Conservation (phyloP, 2,329 filamentous ascomycete species). For the Colletotrichum chrysophilum region DNA sequence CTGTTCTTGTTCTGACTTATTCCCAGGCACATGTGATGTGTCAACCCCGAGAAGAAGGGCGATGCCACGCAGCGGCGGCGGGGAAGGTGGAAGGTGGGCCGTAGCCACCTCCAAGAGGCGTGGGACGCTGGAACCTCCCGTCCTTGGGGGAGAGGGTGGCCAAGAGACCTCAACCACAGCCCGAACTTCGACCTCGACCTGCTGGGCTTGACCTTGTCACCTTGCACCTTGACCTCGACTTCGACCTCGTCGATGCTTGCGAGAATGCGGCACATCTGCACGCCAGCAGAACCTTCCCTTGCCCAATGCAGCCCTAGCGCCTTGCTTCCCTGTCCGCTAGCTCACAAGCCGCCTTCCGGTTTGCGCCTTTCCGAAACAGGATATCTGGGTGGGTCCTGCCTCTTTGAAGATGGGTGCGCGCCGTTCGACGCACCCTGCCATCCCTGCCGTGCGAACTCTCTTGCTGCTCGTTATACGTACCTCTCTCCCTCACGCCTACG, state of each 20-base stretch:
- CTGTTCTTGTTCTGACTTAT: neutral
- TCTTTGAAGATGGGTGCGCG: neutral
- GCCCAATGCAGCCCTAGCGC: constrained; percentile 9
- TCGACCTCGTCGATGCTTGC: neutral
- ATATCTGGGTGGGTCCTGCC: neutral
- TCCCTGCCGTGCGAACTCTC: neutral
- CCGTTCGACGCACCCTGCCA: neutral
- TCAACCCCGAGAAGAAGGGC: neutral
- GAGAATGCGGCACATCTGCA: neutral
- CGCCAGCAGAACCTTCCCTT: neutral
- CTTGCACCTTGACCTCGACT: neutral
- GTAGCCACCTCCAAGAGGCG: neutral
- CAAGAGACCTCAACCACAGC: neutral
- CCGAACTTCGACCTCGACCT: neutral
- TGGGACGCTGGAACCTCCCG: neutral
- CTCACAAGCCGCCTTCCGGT: neutral
- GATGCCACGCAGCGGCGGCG: neutral
- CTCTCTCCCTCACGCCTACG: neutral
- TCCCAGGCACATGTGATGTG: neutral
- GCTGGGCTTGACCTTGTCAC: neutral
- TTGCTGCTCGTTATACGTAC: neutral
- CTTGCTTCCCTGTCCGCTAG: neutral
- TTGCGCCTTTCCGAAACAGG: neutral
- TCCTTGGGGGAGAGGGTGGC: neutral
- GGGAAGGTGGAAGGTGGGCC: neutral